Evolutionary conservation across 345 rosid species (phyloP).

Genomic region (Carallia pectinifolia): DNA sequence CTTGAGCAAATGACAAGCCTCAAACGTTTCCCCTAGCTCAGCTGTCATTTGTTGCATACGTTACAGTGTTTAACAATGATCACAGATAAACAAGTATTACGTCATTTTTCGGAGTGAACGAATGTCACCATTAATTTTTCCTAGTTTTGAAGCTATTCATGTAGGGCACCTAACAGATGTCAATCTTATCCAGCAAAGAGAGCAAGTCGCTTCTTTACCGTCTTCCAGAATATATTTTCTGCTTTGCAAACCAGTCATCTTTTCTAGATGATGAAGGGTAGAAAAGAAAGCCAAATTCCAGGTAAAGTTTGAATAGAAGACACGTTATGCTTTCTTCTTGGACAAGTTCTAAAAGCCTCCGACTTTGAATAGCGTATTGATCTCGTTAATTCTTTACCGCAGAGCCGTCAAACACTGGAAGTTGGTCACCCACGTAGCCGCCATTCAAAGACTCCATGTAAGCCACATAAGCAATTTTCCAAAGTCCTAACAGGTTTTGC

Average conservation of each 20-base stretch:
- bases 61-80: too few relatives aligned
- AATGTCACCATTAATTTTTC: neutral
- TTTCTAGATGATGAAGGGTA: conserved; percentile 3
- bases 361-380: neutral
- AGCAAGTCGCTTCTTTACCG: neutral
- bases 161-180: neutral
- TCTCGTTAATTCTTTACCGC: neutral
- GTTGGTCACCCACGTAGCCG: conserved; percentile 37
- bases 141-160: neutral
- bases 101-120: neutral
- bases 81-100: too few relatives aligned
- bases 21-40: too few relatives aligned
- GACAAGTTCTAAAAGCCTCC: conserved; percentile 3
- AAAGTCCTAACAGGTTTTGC: conserved; percentile 2
- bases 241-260: neutral
- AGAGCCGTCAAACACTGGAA: conserved; percentile 1
- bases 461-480: neutral
- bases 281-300: conserved; percentile 5
- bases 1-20: too few relatives aligned
- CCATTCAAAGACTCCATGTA: neutral
- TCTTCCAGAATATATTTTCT: conserved; percentile 5
- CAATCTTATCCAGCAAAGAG: neutral
- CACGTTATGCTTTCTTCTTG: conserved; percentile 35
- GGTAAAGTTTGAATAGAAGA: conserved; percentile 17
- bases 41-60: too few relatives aligned